These are phyloP conservation scores for Inga leiocalycina DNA, from an alignment of 306 rosid species.

Conservation along the genomic window DNA sequence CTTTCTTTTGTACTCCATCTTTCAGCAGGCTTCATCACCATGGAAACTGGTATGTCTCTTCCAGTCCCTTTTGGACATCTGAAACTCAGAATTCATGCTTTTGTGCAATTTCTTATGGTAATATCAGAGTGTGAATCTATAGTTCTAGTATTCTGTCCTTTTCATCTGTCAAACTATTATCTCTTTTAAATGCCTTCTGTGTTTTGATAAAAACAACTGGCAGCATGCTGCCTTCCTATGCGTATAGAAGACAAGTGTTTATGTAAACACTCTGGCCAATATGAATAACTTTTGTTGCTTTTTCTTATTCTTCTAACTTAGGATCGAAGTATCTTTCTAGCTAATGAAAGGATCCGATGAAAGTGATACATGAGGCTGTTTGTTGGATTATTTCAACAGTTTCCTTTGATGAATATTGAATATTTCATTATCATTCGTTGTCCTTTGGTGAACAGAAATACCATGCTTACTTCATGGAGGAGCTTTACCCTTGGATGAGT, in stretches of 20 bases:
- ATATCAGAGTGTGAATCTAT: constrained; percentile 6
- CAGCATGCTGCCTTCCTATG: not conserved
- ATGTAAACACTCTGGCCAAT: not conserved
- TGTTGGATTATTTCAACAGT: constrained; percentile 12
- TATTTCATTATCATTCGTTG: constrained; percentile 15
- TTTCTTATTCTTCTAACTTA: not conserved
- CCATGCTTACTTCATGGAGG: constrained; percentile 96
- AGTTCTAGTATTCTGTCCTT: not conserved
- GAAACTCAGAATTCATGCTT: not conserved
- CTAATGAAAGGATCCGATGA: not conserved
- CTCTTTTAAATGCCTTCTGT: not conserved
- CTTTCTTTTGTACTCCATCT: constrained; percentile 74
- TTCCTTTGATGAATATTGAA: constrained; percentile 11
- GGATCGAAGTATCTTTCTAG: constrained; percentile 4
- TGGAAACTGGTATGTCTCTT: constrained; percentile 83
- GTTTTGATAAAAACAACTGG: not conserved
- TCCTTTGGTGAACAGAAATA: constrained; percentile 59
- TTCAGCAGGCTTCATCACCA: constrained; percentile 73
- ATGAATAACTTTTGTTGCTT: constrained; percentile 15
- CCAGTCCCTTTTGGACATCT: not conserved
- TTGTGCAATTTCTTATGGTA: not conserved
- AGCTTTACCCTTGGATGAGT: constrained; percentile 72
- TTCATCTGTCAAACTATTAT: not conserved
- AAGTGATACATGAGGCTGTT: not conserved
- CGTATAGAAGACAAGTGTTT: not conserved